Base-by-base conservation (phyloP, 78 protist genomes). In the Tieghemostelium lacteum region DNA sequence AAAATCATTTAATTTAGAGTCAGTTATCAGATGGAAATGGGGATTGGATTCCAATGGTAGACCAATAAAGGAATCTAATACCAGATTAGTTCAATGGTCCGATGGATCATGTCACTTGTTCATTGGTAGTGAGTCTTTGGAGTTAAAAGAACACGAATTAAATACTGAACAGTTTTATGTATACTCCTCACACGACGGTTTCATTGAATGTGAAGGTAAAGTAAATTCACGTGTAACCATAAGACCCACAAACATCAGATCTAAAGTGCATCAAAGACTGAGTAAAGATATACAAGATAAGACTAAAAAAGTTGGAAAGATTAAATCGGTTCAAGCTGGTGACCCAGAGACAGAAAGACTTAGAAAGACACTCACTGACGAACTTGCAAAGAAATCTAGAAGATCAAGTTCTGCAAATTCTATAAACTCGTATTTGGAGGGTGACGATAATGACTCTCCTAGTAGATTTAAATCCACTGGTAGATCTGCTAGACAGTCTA, bases 11-110 rank as follows among this genome's bases (percentile, higher is more conserved):
- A 83, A 83, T 83, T 60, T 83, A 20, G 93, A 88, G 40, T 75
- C 93, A 19, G 93, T 88, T 0, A 74, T 88, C 40, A 37, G 93
- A 34, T 88, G 93, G 93, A 76, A 87, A 50, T 74, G 78, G 88
- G 73, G 39, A 58, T 58, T 69, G 10, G 93, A 75, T 37, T 39
- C 29, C 14, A 67, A 63, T 61, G 93, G 93, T 52, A 50, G 73
- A 42, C 73, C 73, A 36, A 70, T n/a, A 12, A 77, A 77, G 55
- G 93, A 88, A 31, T 58, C 74, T 28, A 88, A 88, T 29, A 72
- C 93, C 8, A 29, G 87, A 37, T 65, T 75, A 5, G 87, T 88
- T 0, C 24, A 29, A 28, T 88, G 93, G 93, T 28, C 73, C 0
- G 93, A 88, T 36, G 93, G 93, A 20, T 77, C 88, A 20, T 6